Evolutionary conservation across 2,329 filamentous ascomycete genomes (phyloP), one percentile per base, ranked within the genome.

Genomic region (Fusarium foetens): DNA sequence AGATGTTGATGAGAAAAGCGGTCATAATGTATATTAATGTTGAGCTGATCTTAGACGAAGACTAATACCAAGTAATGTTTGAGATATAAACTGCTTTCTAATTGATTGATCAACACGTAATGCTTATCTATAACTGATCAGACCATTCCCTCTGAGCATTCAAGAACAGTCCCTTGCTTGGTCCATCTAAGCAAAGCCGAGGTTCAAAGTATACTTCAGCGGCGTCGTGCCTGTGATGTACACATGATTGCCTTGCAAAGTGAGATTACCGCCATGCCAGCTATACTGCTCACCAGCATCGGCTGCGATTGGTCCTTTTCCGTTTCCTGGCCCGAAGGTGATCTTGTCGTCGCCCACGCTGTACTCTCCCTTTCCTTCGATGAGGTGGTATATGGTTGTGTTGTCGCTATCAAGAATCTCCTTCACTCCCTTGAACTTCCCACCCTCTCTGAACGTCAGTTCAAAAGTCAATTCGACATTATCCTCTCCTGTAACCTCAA

Each of bases 391-490:
- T 2, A 68, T 68, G 0, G 55, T 68, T 2, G 48, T 62, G 8
- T 68, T 42, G 5, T 70, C 68, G 23, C 65, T 68, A 11, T 68
- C 65, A 3, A 68, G 10, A 1, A 68, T 54, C 6, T 63, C 31
- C 3, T 68, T 16, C 4, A 67, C 68, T 2, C 68, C 68, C 27
- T 53, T 54, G 27, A 70, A 70, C 27, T 67, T 49, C 2, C 68
- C 68, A 0, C 68, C 68, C 11, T 67, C 62, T 10, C 68, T 29
- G 5, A 70, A 70, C 0, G 68, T 71, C 3, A 70, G 19, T 23
- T 70, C 68, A 38, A 70, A 70, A 1, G 68, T 70, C 10, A 70
- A 35, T 1, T 70, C 67, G 1, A 70, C 68, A 12, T 71, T 57
- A 17, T 71, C 67, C 21, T 70, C 68, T 11, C 68, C 68, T 1